A percentile compares a stretch with the other conserved stretches of the same genome.
These are phyloP conservation scores for Populus hybrid DNA, from an alignment of 441 rosid species.

Conservation along the genomic window DNA sequence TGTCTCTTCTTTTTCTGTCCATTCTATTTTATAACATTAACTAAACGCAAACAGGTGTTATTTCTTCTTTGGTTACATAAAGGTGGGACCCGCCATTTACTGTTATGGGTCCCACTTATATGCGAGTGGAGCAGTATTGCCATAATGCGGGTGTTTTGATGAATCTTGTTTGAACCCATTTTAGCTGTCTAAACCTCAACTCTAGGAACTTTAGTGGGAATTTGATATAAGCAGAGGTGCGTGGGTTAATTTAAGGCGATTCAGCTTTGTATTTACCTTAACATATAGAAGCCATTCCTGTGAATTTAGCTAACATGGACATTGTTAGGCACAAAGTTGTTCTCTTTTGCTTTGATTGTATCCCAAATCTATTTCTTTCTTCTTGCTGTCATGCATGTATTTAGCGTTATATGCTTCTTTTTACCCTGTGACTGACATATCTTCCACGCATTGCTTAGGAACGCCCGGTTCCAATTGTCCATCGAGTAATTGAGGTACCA, in stretches of 20 bases:
- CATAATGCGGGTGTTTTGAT: not conserved
- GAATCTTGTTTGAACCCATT: not conserved
- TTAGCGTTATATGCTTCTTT: not conserved
- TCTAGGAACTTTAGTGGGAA: not conserved
- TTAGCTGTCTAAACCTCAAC: not conserved
- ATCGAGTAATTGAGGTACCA: constrained; percentile 76
- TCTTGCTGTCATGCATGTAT: not conserved
- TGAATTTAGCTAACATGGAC: not conserved
- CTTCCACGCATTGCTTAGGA: constrained; percentile 42
- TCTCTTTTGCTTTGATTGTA: not conserved
- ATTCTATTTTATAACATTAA: not conserved
- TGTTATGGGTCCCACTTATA: not conserved
- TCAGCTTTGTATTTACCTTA: not conserved
- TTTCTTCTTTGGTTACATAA: not conserved
- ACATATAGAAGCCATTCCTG: not conserved
- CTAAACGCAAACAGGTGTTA: not conserved
- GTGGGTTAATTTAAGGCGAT: not conserved
- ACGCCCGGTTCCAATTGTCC: constrained; percentile 73
- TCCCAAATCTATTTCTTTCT: not conserved
- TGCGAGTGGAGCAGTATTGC: not conserved
- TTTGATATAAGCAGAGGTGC: not conserved
- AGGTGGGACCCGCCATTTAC: not conserved
- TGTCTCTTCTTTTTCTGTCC: too few relatives aligned
- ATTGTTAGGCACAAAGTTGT: not conserved
- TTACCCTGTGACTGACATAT: constrained; percentile 10